Evolutionary conservation across 2,329 filamentous ascomycete genomes (phyloP), one percentile per base, ranked within the genome.

Genomic region (Aureobasidium lini): DNA sequence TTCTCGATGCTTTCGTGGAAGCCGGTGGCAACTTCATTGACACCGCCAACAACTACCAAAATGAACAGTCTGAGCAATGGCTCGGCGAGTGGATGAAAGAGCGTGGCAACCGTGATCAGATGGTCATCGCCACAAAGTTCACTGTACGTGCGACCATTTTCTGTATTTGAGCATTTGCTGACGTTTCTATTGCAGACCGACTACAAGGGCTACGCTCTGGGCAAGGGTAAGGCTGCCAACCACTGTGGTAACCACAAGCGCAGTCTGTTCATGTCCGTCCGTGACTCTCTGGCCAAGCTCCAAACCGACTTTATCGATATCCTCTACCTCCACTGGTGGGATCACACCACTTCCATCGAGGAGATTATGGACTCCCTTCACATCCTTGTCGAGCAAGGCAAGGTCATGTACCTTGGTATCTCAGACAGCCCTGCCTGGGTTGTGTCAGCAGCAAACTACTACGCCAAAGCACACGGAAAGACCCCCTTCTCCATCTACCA

Each of bases 181-280:
- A 54, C 29, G 15, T 11, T 13, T 9, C 2, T 15, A 13, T 15
- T 44, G n/a, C 10, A 56, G 5, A 63, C 68, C 16, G 64, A 63
- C 23, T 70, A 68, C 61, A 61, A 61, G 53, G 67, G 66, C 18
- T 43, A 60, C 31, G 36, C 40, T 40, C 64, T 65, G 16, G 61
- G 65, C 42, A 65, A 70, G 32, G 65, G 66, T 53, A 63, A 72
- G 32, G 67, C 74, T 57, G 64, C 66, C 37, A 81, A 81, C 64
- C 78, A 70, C 57, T 68, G 70, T 60, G 85, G 85, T 1, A 87
- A 87, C 66, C 79, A 81, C 16, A 75, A 81, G 43, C 89, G 88
- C 72, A 84, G 79, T 60, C 68, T 89, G 40, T 77, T 79, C 44
- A 54, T 73, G 43, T 73, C 71, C 28, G 62, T 77, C 6, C 71